Base-by-base conservation (phyloP, 345 rosid genomes). In the Microthlaspi erraticum region DNA sequence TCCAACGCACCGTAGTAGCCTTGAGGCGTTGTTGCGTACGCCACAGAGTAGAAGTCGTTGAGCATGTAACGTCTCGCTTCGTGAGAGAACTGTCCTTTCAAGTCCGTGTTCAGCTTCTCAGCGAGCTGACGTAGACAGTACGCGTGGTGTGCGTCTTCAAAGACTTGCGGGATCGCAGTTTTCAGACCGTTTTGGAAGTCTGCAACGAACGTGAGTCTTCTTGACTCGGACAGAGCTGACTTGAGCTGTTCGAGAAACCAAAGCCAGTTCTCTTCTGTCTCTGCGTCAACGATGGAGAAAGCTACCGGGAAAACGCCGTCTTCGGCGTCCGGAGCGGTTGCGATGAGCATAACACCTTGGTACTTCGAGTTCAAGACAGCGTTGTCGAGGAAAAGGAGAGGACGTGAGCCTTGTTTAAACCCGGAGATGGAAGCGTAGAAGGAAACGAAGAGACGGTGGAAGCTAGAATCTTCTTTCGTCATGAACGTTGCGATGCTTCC, bases 381-480 rank as follows among this genome's bases (percentile, higher is more conserved):
- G 32, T 76, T 86, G 77, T 93, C 96, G 1, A 93, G 84, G 82
- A 93, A 93, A 71, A 93, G 78, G 38, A 93, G 89, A 65, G 98
- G 96, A 1, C 96, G 83, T 9, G 97, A 93, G 58, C 98, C 98
- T 71, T 86, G 93, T 60, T 82, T 82, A 60, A 88, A 93, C 56
- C 98, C 98, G 14, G 83, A 55, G 66, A 91, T 81, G 5, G 94
- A 87, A 58, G 97, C 96, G 68, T 85, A 90, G 68, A 93, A 88
- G 17, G 97, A 86, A 57, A 93, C 82, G 73, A 91, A 93, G 43
- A 93, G 83, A 45, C 94, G 87, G 60, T 91, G 97, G 71, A 93
- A 91, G 78, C 88, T 91, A 3, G 86, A 83, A 77, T 93, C 98
- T n/a, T 88, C 97, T 79, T 91, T 91, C 33, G 98, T 87, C 75